A percentile compares a stretch with the other conserved stretches of the same genome.
These are phyloP conservation scores for Cryptococcus wingfieldii DNA, from an alignment of 1,284 basidiomycete species.

Conservation along the genomic window DNA sequence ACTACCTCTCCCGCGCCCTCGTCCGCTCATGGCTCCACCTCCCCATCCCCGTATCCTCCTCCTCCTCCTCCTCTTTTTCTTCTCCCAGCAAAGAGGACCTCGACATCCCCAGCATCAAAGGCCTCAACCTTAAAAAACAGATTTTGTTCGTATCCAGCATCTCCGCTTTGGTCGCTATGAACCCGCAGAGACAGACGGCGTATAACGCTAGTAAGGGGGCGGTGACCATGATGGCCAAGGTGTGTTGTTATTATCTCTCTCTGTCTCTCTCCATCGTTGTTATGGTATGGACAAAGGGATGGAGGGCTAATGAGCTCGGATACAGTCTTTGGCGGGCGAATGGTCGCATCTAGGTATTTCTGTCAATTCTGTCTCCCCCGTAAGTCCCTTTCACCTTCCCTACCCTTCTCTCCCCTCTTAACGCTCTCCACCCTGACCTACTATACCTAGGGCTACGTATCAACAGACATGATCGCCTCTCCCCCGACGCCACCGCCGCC, in stretches of 20 bases:
- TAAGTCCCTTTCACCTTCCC: no score
- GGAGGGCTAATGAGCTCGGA: not conserved
- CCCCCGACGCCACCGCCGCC: constrained; percentile 23
- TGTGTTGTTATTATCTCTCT: constrained; percentile 6
- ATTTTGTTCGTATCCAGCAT: constrained; percentile 48
- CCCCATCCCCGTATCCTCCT: constrained; percentile 13
- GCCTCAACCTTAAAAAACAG: constrained; percentile 36
- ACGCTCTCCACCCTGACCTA: not conserved
- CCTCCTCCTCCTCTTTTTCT: not conserved
- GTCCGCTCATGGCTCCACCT: constrained; percentile 39
- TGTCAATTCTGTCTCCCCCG: constrained; percentile 47
- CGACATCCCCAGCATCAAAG: constrained; percentile 5
- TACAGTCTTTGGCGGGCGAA: constrained; percentile 44
- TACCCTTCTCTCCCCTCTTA: not conserved
- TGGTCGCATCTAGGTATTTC: constrained; percentile 45
- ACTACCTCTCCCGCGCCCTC: constrained; percentile 42
- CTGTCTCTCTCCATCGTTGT: not conserved
- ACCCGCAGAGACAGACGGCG: constrained; percentile 43
- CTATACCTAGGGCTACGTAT: constrained; percentile 39
- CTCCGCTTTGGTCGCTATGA: constrained; percentile 45
- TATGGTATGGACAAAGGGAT: not conserved
- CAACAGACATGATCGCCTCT: constrained; percentile 48
- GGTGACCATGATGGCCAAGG: constrained; percentile 44
- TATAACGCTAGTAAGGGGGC: constrained; percentile 48
- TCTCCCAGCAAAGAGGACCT: not conserved